Evolutionary conservation across 2,329 filamentous ascomycete genomes (phyloP).

Genomic region (Tothia fuscella): DNA sequence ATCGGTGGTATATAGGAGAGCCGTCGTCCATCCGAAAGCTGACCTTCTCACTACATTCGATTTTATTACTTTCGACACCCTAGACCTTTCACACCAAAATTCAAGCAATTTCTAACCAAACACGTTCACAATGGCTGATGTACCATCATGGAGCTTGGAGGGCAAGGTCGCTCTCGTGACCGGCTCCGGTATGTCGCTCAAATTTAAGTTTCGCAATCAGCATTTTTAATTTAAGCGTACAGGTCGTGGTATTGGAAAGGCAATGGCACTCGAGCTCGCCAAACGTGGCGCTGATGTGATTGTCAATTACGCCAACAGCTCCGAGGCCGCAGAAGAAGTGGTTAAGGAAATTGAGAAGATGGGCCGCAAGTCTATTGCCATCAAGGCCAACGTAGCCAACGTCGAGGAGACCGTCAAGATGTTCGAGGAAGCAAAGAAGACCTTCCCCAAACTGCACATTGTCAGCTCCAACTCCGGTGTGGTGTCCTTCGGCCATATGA

Average conservation of each 20-base stretch:
- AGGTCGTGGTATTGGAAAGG: slow-evolving; percentile 54
- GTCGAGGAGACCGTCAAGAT: slow-evolving; percentile 50
- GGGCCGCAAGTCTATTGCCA: slow-evolving; percentile 48
- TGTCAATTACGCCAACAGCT: slow-evolving; percentile 56
- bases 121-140: slow-evolving; percentile 23
- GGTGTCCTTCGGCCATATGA: slow-evolving; percentile 41
- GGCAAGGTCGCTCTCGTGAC: slow-evolving; percentile 44
- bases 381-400: slow-evolving; percentile 57
- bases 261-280: slow-evolving; percentile 55
- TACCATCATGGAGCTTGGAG: slow-evolving; percentile 38
- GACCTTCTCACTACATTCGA: too few relatives aligned
- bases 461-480: slow-evolving; percentile 58
- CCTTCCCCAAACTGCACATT: slow-evolving; percentile 57
- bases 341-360: slow-evolving; percentile 53
- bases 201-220: background rate
- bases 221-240: slow-evolving; percentile 3
- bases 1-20: too few relatives aligned
- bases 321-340: slow-evolving; percentile 51
- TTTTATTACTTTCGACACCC: slow-evolving; percentile 11
- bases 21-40: too few relatives aligned
- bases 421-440: slow-evolving; percentile 49
- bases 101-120: slow-evolving; percentile 6
- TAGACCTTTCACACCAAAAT: background rate
- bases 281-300: slow-evolving; percentile 53
- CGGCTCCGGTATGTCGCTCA: slow-evolving; percentile 31